phyloP scores from a whole-genome alignment of 2,329 filamentous ascomycete genomes.

The Endoconidiophora laricicola region DNA sequence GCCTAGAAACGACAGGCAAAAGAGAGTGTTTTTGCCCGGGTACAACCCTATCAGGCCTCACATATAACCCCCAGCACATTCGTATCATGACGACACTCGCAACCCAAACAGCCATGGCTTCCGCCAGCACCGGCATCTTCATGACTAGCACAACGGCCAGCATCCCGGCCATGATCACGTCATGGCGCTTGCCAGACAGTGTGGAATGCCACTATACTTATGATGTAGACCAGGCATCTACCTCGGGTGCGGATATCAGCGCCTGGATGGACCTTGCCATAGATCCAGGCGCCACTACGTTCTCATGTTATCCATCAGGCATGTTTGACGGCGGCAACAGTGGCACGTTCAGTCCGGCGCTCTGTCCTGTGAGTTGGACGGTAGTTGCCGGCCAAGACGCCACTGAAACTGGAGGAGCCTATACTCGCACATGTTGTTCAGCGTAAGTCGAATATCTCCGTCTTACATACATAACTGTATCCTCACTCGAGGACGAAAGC shows the following conservation, averaged over 20 bases:
- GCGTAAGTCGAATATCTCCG: constrained; percentile 19
- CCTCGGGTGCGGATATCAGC: constrained; percentile 11
- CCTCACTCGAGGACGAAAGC: not conserved
- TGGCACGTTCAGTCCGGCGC: constrained; percentile 25
- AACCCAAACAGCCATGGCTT: not conserved
- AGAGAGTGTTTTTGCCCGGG: not conserved
- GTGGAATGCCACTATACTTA: constrained; percentile 24
- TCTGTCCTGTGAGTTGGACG: constrained; percentile 26
- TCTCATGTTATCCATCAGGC: constrained; percentile 25
- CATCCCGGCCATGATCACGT: constrained; percentile 24
- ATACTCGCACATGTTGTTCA: constrained; percentile 26
- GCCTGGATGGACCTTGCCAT: constrained; percentile 25
- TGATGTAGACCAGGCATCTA: constrained; percentile 17
- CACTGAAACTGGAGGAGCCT: constrained; percentile 19
- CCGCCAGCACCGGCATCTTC: not conserved
- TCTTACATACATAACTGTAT: not conserved
- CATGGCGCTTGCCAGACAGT: constrained; percentile 21
- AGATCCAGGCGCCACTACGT: constrained; percentile 21
- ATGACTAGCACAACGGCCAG: not conserved
- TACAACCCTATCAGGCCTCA: not conserved
- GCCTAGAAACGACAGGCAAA: not conserved
- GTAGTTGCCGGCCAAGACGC: constrained; percentile 19
- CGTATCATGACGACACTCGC: not conserved
- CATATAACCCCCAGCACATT: not conserved
- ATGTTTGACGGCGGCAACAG: constrained; percentile 24